phyloP scores from a whole-genome alignment of 345 rosid genomes.

The Adansonia digitata region DNA sequence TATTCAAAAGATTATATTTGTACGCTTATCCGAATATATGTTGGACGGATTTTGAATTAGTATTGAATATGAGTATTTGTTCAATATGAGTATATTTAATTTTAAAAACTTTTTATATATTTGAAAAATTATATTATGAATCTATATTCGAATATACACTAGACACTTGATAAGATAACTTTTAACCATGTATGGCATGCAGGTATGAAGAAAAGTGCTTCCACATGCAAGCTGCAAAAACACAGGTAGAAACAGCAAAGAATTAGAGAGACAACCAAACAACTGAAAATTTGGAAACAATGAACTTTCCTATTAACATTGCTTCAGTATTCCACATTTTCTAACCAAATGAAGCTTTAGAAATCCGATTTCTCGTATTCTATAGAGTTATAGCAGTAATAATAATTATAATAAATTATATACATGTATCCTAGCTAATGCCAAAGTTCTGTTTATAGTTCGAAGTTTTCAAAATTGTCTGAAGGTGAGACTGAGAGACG shows the following conservation, averaged over 20 bases:
- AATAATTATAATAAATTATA: not conserved
- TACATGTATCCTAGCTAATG: not conserved
- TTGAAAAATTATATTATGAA: too few species aligned
- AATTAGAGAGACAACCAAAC: not conserved
- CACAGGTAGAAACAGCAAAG: not conserved
- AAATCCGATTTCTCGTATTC: not conserved
- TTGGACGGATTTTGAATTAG: too few species aligned
- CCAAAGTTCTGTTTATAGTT: not conserved
- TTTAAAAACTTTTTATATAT: too few species aligned
- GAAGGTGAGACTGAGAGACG: constrained; percentile 61
- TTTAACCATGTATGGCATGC: not conserved
- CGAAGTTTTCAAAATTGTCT: constrained; percentile 31
- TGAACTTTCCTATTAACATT: not conserved
- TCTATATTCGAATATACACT: too few species aligned
- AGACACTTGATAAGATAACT: too few species aligned
- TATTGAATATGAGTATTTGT: too few species aligned
- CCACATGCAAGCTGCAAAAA: not conserved
- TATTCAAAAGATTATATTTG: too few species aligned
- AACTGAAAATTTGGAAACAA: not conserved
- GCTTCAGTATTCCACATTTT: not conserved
- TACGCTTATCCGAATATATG: too few species aligned
- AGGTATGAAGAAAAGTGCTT: not conserved
- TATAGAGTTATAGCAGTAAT: not conserved
- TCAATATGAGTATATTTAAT: too few species aligned
- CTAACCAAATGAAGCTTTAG: not conserved